Conservation (phyloP, 2,329 filamentous ascomycete genomes). For the Epichloe bromicola region DNA sequence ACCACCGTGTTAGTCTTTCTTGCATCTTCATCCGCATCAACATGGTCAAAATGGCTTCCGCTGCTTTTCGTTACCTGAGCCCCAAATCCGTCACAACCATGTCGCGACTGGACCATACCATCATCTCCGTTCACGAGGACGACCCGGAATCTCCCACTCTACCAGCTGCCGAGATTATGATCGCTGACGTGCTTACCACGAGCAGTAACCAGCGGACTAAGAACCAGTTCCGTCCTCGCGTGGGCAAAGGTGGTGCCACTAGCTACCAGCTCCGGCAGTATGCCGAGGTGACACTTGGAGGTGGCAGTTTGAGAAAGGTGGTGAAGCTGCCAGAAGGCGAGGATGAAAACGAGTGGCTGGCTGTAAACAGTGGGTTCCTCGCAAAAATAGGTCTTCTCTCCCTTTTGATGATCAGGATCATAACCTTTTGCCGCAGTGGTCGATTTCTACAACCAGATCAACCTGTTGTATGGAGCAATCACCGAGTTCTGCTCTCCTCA, state of each 20-base stretch:
- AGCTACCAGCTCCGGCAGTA: conserved; percentile 94
- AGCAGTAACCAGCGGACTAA: conserved; percentile 63
- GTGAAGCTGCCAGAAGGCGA: conserved; percentile 96
- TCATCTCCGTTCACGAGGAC: conserved; percentile 20
- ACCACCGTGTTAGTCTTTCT: conserved; percentile 27
- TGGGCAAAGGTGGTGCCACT: conserved; percentile 73
- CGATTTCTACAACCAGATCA: conserved; percentile 99
- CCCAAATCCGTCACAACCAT: conserved; percentile 20
- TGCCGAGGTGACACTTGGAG: conserved; percentile 91
- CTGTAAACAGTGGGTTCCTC: conserved; percentile 71
- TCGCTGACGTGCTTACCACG: conserved; percentile 18
- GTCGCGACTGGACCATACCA: conserved; percentile 17
- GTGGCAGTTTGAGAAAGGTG: conserved; percentile 87
- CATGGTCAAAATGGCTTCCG: conserved; percentile 11
- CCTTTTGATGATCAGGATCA: too few relatives aligned
- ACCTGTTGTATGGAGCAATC: conserved; percentile 94
- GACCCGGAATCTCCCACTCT: conserved; percentile 9
- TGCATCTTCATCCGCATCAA: conserved; percentile 3
- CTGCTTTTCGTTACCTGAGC: conserved; percentile 19
- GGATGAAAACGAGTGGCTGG: conserved; percentile 95
- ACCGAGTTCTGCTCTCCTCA: conserved; percentile 98
- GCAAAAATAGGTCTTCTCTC: not conserved
- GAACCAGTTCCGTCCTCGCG: conserved; percentile 83
- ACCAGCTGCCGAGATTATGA: conserved; percentile 8
- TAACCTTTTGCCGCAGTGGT: conserved; percentile 50